Conservation (phyloP, 2,329 filamentous ascomycete species). For the Paecilomyces dactylethromorphus region DNA sequence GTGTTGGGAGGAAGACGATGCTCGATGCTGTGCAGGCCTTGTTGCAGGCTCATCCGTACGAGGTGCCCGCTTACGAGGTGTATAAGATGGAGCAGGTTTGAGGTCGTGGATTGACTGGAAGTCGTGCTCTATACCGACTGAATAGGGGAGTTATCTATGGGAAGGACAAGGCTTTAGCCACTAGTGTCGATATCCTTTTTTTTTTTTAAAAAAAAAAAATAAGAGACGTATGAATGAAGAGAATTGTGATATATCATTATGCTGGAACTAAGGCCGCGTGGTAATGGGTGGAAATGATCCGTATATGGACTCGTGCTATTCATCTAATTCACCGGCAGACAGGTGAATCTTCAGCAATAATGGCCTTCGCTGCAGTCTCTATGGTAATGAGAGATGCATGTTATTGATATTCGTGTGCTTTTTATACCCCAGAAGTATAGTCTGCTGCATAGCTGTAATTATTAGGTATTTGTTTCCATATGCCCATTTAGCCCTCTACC, state of each 20-base stretch:
- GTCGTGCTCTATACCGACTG: not conserved
- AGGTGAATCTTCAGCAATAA: not conserved
- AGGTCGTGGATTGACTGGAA: constrained; percentile 1
- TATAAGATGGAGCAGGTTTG: constrained; percentile 37
- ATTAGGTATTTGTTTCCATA: no score
- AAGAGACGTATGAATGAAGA: not conserved
- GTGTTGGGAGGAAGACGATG: constrained; percentile 32
- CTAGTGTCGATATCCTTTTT: not conserved
- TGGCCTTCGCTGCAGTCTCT: not conserved
- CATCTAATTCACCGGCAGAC: not conserved
- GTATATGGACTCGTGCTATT: not conserved
- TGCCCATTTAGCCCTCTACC: not conserved
- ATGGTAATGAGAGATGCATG: not conserved
- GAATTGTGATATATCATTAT: not conserved
- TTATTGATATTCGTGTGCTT: not conserved
- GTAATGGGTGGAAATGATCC: not conserved
- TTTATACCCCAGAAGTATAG: not conserved
- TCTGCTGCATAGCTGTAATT: no score
- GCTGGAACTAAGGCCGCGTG: not conserved
- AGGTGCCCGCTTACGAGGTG: constrained; percentile 40
- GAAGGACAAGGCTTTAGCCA: not conserved
- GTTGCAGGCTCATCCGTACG: constrained; percentile 39
- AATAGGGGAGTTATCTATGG: not conserved
- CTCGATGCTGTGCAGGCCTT: constrained; percentile 33
- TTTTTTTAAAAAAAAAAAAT: no score